Percentiles rank a stretch among this genome's conserved stretches.
Conservation (phyloP, 1,284 basidiomycete genomes). For the Ustilago bromivora region DNA sequence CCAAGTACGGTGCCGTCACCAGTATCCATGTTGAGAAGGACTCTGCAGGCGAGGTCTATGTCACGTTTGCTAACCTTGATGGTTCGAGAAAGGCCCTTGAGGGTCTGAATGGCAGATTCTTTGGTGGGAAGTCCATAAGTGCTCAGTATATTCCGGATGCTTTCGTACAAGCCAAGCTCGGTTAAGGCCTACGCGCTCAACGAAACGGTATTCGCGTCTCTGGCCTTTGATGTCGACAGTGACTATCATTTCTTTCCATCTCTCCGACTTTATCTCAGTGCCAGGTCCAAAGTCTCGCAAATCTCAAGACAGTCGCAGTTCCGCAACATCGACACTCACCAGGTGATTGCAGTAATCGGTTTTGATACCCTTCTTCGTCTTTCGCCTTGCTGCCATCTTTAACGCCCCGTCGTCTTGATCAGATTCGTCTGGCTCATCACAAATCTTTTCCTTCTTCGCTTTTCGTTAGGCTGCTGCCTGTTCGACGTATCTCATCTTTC, state of each 20-base stretch:
- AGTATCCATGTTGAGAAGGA: conserved; percentile 94
- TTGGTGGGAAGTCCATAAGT: conserved; percentile 64
- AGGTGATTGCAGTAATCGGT: no score
- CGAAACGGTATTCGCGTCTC: background rate
- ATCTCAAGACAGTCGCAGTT: conserved; percentile 7
- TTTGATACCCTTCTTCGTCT: no score
- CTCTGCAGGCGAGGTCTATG: conserved; percentile 90
- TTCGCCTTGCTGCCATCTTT: background rate
- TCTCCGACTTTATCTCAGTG: background rate
- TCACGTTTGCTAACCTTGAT: conserved; percentile 86
- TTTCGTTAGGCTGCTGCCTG: background rate
- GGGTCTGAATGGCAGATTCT: conserved; percentile 84
- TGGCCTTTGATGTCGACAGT: conserved; percentile 4
- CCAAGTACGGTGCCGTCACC: conserved; percentile 87
- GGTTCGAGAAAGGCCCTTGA: conserved; percentile 84
- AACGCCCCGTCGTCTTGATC: background rate
- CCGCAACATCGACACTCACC: no score
- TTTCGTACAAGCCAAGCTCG: conserved; percentile 56
- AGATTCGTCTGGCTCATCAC: conserved; percentile 40
- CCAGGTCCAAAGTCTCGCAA: background rate
- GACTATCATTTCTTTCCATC: background rate
- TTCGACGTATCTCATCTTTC: conserved; percentile 1
- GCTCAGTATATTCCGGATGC: conserved; percentile 64
- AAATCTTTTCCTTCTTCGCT: background rate
- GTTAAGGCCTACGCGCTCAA: conserved; percentile 17